Percentiles rank a stretch among this genome's conserved stretches.
phyloP scores from a whole-genome alignment of 169 alveolate genomes.

The Cryptosporidium ubiquitum region DNA sequence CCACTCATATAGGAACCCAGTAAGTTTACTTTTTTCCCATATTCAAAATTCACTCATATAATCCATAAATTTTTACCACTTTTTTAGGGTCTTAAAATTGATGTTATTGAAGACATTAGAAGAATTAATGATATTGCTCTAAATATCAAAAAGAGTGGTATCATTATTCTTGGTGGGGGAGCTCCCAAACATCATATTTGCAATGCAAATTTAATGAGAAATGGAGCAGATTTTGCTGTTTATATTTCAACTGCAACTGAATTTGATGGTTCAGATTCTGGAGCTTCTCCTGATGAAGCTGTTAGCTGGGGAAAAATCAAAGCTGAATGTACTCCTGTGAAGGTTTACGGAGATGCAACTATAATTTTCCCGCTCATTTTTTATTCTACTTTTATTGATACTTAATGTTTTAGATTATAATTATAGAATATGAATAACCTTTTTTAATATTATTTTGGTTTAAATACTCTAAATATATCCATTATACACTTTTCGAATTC shows the following conservation, averaged over 20 bases:
- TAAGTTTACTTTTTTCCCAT: not conserved
- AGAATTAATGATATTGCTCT: constrained; percentile 93
- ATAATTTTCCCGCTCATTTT: constrained; percentile 91
- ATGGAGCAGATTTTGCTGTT: constrained; percentile 99
- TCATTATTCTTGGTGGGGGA: constrained; percentile 98
- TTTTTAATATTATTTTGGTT: constrained; percentile 2
- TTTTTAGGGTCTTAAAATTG: constrained; percentile 92
- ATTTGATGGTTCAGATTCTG: constrained; percentile 99
- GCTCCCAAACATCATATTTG: constrained; percentile 98
- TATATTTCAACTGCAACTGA: constrained; percentile 96
- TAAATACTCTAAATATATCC: constrained; percentile 61
- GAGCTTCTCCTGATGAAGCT: constrained; percentile 99
- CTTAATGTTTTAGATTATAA: not conserved
- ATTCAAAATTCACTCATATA: not conserved
- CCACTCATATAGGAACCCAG: constrained; percentile 78
- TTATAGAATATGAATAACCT: not conserved
- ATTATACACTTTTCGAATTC: constrained; percentile 12
- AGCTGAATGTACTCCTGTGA: constrained; percentile 92
- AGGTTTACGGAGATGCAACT: constrained; percentile 96
- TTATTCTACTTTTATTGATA: constrained; percentile 46
- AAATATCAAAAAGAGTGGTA: constrained; percentile 93
- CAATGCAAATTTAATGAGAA: constrained; percentile 98
- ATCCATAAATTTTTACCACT: not conserved
- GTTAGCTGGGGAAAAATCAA: constrained; percentile 99
- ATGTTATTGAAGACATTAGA: constrained; percentile 94